Evolutionary conservation across 371 early-diverging fungal species (phyloP).

Genomic region (Lichtheimia ornata): DNA sequence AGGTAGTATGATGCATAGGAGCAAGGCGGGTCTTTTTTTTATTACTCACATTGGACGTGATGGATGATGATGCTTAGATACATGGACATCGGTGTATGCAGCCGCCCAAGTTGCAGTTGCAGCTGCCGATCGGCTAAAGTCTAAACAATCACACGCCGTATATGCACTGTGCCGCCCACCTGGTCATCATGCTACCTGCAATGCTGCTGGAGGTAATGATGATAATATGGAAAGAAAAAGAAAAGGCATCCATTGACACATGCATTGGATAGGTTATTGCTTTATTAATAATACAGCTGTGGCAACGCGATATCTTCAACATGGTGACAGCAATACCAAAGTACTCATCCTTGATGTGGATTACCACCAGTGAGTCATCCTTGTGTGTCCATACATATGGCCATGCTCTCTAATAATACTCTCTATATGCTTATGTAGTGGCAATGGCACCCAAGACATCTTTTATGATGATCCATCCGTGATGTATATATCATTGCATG

Average conservation of each 20-base stretch:
- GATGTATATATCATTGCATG: slow-evolving; percentile 63
- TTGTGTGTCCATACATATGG: not conserved
- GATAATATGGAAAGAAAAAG: not conserved
- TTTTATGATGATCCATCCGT: slow-evolving; percentile 63
- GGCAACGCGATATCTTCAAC: slow-evolving; percentile 55
- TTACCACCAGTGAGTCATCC: slow-evolving; percentile 60
- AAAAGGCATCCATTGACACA: not conserved
- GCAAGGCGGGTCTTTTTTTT: not conserved
- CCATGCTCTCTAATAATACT: not conserved
- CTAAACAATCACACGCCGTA: slow-evolving; percentile 23
- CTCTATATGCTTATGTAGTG: slow-evolving; percentile 33
- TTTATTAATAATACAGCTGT: slow-evolving; percentile 65
- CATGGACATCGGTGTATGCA: slow-evolving; percentile 63
- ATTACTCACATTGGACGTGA: not conserved
- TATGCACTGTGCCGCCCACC: slow-evolving; percentile 76
- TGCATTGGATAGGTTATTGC: slow-evolving; percentile 40
- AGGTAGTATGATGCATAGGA: slow-evolving; percentile 24
- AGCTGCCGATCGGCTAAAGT: slow-evolving; percentile 22
- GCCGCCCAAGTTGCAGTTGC: slow-evolving; percentile 69
- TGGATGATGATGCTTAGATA: slow-evolving; percentile 35
- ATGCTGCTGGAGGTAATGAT: slow-evolving; percentile 53
- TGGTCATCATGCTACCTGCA: slow-evolving; percentile 62
- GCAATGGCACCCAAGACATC: slow-evolving; percentile 75
- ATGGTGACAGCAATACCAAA: slow-evolving; percentile 32
- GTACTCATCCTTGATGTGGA: slow-evolving; percentile 61